phyloP scores from a whole-genome alignment of 305 asterid genomes.

The Rubia tinctorum region DNA sequence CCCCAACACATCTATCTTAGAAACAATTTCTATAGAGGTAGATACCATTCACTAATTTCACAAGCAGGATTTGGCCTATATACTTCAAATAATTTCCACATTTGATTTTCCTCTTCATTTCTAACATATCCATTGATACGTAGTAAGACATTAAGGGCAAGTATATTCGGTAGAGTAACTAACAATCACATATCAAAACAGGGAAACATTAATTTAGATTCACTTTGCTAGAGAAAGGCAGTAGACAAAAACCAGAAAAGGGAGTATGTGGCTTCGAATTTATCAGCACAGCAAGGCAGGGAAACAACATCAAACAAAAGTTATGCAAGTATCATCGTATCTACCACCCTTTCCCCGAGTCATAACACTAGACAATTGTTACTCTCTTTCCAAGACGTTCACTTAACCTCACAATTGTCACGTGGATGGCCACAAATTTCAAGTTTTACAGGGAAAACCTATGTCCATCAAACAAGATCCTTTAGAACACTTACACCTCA shows the following conservation, averaged over 20 bases:
- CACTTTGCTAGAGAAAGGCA: not conserved
- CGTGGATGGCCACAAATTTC: conserved; percentile 36
- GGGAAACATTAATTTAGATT: not conserved
- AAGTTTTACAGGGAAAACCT: conserved; percentile 41
- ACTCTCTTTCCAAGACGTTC: conserved; percentile 29
- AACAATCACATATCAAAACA: not conserved
- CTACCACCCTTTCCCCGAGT: conserved; percentile 7
- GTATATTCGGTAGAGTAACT: not conserved
- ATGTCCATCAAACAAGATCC: conserved; percentile 46
- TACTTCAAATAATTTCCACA: not conserved
- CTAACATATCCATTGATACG: not conserved
- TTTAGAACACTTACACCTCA: conserved; percentile 93
- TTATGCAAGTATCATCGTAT: conserved; percentile 2
- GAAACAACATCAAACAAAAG: conserved; percentile 1
- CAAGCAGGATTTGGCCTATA: not conserved
- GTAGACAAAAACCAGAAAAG: not conserved
- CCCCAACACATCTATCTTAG: not conserved
- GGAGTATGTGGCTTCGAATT: not conserved
- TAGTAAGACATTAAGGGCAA: not conserved
- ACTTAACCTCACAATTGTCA: conserved; percentile 27
- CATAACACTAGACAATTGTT: conserved; percentile 1
- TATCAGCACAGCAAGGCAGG: conserved; percentile 9
- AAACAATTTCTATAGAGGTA: not conserved
- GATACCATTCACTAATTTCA: not conserved
- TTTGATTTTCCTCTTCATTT: not conserved